Evolutionary conservation across 305 asterid species (phyloP), one percentile per base, ranked within the genome.

Genomic region (Fraxinus sp.): DNA sequence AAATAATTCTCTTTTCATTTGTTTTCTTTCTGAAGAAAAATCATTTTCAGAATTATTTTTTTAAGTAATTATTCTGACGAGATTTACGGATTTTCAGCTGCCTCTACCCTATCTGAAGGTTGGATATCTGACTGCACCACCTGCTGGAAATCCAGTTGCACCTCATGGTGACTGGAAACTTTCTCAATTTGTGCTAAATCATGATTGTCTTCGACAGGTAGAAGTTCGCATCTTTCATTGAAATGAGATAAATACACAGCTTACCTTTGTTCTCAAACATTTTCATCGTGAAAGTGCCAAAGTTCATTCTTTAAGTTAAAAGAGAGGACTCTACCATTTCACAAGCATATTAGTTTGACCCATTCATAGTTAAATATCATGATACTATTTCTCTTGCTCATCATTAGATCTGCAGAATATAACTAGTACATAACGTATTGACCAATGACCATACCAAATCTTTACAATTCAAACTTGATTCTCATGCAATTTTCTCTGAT

Each of bases 101-200:
- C 99, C 99, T 72, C 91, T 96, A 78, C 99, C 99, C 73, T 93
- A 89, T 86, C 90, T 96, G 52, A 95, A 95, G 93, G 89, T 93
- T 75, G 99, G 99, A 82, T 95, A 93, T 87, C 86, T 96, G 70
- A 92, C 97, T 7, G 97, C 98, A 77, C 99, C 98, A 35, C 98
- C 99, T 52, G 91, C 88, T 7, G 99, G 98, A 86, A 92, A 86
- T 87, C 93, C 95, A 57, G 85, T 96, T 81, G 97, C 98, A 8
- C 98, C 99, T 81, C 99, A 96, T 87, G 87, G 93, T 88, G 98
- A 96, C 83, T 96, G 99, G 99, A 95, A 89, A 80, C 96, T 86
- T 80, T 87, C 96, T 80, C 93, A 92, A 71, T 95, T 96, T 89
- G 94, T 91, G 85, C 90, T 96, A 70, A 92, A 92, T 81, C 98